Evolutionary conservation across 495 filamentous ascomycete species (phyloP).

Genomic region (Xanthoparmelia taractica): DNA sequence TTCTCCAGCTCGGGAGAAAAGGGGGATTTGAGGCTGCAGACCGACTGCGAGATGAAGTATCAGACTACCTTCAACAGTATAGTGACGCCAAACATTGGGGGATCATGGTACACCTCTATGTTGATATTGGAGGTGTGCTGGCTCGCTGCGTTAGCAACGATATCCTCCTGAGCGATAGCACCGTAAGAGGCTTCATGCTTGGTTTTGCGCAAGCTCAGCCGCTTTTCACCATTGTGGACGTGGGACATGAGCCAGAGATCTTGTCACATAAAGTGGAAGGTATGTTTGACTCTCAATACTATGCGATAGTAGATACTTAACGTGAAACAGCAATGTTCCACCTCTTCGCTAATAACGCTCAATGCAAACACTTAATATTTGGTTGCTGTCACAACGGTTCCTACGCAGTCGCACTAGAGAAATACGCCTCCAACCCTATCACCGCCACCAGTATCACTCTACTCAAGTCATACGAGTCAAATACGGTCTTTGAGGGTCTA

Average conservation of each 20-base stretch:
- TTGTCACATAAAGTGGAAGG: slow-evolving; percentile 54
- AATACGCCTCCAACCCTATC: slow-evolving; percentile 34
- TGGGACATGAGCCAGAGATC: slow-evolving; percentile 53
- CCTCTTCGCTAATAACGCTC: slow-evolving; percentile 49
- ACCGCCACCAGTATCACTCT: slow-evolving; percentile 42
- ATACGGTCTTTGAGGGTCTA: slow-evolving; percentile 18
- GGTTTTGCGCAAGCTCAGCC: slow-evolving; percentile 53
- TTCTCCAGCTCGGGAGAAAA: slow-evolving; percentile 44
- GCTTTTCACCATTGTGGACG: slow-evolving; percentile 55
- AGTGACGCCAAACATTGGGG: slow-evolving; percentile 45
- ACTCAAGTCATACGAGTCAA: slow-evolving; percentile 34
- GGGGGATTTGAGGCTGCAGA: slow-evolving; percentile 52
- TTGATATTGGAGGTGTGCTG: slow-evolving; percentile 49
- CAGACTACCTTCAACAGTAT: slow-evolving; percentile 37
- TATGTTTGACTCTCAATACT: slow-evolving; percentile 22
- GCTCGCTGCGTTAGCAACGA: slow-evolving; percentile 37
- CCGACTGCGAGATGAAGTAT: slow-evolving; percentile 44
- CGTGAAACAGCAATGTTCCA: slow-evolving; percentile 44
- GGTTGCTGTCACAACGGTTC: slow-evolving; percentile 56
- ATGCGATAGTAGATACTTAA: slow-evolving; percentile 9
- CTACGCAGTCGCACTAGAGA: slow-evolving; percentile 50
- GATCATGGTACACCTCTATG: slow-evolving; percentile 55
- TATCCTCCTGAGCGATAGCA: slow-evolving; percentile 43
- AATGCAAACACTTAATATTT: slow-evolving; percentile 62
- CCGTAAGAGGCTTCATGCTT: slow-evolving; percentile 46